Conservation (phyloP, 1,139 yeast genomes). For the Saccharomyces pastorianus region DNA sequence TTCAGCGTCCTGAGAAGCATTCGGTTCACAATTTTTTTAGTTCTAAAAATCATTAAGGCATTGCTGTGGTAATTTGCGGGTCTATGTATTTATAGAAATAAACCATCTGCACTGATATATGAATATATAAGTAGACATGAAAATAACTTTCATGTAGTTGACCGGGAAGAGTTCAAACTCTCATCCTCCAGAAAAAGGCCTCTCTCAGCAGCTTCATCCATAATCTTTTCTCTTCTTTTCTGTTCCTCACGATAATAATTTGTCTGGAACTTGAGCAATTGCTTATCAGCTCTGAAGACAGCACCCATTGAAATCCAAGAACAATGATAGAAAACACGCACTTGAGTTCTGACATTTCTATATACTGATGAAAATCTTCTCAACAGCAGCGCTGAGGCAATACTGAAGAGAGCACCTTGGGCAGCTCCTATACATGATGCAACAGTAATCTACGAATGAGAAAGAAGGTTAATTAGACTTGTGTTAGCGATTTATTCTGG, state of each 20-base stretch:
- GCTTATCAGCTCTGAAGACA: conserved; percentile 36
- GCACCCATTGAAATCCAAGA: conserved; percentile 36
- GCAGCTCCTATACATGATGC: conserved; percentile 35
- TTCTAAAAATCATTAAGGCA: conserved; percentile 40
- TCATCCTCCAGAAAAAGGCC: conserved; percentile 36
- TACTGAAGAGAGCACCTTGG: conserved; percentile 34
- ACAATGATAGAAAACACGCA: conserved; percentile 35
- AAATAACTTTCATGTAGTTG: background rate
- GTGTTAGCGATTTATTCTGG: background rate
- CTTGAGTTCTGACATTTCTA: conserved; percentile 33
- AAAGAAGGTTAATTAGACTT: background rate
- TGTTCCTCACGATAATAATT: conserved; percentile 30
- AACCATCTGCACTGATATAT: background rate
- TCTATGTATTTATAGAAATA: conserved; percentile 4
- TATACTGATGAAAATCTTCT: conserved; percentile 31
- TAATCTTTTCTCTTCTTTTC: conserved; percentile 29
- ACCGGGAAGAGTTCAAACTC: background rate
- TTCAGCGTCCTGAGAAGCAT: conserved; percentile 48
- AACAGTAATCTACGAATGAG: conserved; percentile 23
- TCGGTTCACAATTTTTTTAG: conserved; percentile 31
- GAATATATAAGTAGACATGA: conserved; percentile 1
- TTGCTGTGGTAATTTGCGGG: conserved; percentile 30
- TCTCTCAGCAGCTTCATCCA: conserved; percentile 38
- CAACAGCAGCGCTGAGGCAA: conserved; percentile 30
- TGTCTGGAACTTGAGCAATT: conserved; percentile 31